Evolutionary conservation across 345 rosid species (phyloP).

Genomic region (Brassica cretica): DNA sequence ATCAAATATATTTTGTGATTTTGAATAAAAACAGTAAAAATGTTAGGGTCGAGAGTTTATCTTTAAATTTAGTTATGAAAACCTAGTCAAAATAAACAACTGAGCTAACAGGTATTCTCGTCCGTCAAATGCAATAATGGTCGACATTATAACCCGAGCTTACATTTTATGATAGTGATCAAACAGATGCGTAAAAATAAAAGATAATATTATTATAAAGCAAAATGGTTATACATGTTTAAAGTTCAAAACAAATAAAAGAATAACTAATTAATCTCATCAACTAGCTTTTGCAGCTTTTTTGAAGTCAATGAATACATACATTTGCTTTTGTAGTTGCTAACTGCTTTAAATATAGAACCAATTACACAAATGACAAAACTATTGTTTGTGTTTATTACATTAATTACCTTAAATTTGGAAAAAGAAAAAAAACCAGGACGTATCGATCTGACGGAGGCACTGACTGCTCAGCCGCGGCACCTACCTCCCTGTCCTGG

Average conservation of each 20-base stretch:
- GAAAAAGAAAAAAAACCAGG: slow-evolving; percentile 5
- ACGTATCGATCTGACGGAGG: no score
- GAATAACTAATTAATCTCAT: slow-evolving; percentile 23
- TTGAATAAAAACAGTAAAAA: background rate
- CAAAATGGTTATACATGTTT: slow-evolving; percentile 19
- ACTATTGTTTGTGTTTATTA: slow-evolving; percentile 6
- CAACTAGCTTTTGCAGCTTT: slow-evolving; percentile 18
- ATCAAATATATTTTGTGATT: background rate
- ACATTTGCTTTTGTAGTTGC: slow-evolving; percentile 23
- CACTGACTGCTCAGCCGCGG: slow-evolving; percentile 7
- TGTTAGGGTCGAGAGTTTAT: background rate
- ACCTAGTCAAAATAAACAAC: background rate
- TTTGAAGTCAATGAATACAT: slow-evolving; percentile 25
- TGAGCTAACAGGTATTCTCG: background rate
- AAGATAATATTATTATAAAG: background rate
- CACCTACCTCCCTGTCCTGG: slow-evolving; percentile 27
- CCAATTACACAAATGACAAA: no score
- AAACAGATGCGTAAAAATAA: background rate
- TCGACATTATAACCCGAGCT: background rate
- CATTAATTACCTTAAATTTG: background rate
- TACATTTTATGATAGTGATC: background rate
- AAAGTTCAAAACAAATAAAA: slow-evolving; percentile 3
- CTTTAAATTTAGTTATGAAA: background rate
- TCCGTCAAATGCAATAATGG: background rate
- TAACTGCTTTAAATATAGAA: background rate